Base-by-base conservation (phyloP, 1,284 basidiomycete species). In the Ustilago shanxiensis region DNA sequence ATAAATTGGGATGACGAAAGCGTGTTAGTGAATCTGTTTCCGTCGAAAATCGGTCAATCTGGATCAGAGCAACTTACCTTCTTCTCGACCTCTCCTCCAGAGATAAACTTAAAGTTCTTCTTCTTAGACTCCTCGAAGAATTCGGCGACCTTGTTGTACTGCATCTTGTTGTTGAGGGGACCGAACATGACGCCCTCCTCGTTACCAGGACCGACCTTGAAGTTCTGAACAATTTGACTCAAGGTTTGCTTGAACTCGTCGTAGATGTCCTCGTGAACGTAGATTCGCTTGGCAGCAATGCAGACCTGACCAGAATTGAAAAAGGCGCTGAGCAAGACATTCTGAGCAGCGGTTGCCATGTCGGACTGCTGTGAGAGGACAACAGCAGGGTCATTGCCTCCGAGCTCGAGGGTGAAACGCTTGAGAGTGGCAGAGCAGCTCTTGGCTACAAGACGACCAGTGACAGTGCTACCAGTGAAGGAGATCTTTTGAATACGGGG, bases 191-290 rank as follows among this genome's bases (percentile, higher is more conserved):
- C 59, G 14, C 67, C 74, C 22, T 72, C 63, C 29, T 77, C 59
- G 20, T 47, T 45, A 39, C 74, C 74, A 3, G 58, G 55, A 14
- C 77, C 77, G 18, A 79, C 63, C 47, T 62, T 66, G 45, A 70
- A 59, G 55, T 63, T 35, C 41, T 79, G 33, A n/a, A 60, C 47
- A 13, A 58, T 56, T 33, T 66, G 39, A 5, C 54, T 66, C 9
- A 70, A 26, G 1, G 65, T 63, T 1, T 51, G 53, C 33, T 61
- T 59, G 65, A 79, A 78, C 28, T 78, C 56, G 41, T 79, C 78
- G 60, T 78, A 79, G 63, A 79, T 78, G 33, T 60, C 54, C 26
- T 79, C 72, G 66, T 79, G 75, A 11, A 79, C 67, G 60, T 75
- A 79, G 57, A 79, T 61, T 4, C 78, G 68, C 66, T 74, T 74